Conservation (phyloP, 2,329 filamentous ascomycete species). For the Stemphylium vesicarium region DNA sequence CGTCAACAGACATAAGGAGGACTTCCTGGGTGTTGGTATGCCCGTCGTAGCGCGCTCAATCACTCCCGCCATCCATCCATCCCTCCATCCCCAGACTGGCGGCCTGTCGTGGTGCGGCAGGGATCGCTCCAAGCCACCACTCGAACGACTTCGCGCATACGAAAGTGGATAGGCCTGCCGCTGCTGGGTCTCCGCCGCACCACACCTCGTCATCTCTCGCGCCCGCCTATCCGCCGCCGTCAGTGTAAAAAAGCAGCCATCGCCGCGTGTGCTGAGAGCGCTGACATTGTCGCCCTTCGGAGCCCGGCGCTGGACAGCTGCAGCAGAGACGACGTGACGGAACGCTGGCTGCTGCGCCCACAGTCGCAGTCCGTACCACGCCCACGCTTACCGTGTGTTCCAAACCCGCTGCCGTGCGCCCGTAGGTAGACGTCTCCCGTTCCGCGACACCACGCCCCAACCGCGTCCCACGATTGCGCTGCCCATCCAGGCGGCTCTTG, state of each 20-base stretch:
- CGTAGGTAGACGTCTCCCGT: slow-evolving; percentile 7
- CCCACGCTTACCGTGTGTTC: slow-evolving; percentile 17
- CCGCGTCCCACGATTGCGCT: slow-evolving; percentile 5
- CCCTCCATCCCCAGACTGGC: slow-evolving; percentile 10
- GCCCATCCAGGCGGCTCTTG: slow-evolving; percentile 16
- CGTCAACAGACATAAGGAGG: too few species aligned
- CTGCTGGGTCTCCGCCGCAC: slow-evolving; percentile 28
- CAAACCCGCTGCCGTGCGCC: slow-evolving; percentile 17
- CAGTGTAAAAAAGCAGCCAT: slow-evolving; percentile 23
- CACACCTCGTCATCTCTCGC: slow-evolving; percentile 31
- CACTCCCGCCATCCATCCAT: neutral
- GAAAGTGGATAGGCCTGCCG: slow-evolving; percentile 25
- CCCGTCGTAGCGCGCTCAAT: too few species aligned
- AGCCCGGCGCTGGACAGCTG: slow-evolving; percentile 5
- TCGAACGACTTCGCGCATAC: slow-evolving; percentile 33
- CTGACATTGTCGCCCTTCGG: slow-evolving; percentile 13
- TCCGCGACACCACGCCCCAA: slow-evolving; percentile 17
- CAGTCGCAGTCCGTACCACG: slow-evolving; percentile 13
- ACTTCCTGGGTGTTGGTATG: too few species aligned
- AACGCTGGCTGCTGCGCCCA: slow-evolving; percentile 11
- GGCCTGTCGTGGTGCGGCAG: slow-evolving; percentile 22
- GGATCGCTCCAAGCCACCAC: slow-evolving; percentile 38
- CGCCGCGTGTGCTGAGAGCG: slow-evolving; percentile 9
- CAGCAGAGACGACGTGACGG: slow-evolving; percentile 19
- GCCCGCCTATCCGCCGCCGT: slow-evolving; percentile 21